Conservation (phyloP, 768 basidiomycete species). For the Leucogyrophana mollusca region DNA sequence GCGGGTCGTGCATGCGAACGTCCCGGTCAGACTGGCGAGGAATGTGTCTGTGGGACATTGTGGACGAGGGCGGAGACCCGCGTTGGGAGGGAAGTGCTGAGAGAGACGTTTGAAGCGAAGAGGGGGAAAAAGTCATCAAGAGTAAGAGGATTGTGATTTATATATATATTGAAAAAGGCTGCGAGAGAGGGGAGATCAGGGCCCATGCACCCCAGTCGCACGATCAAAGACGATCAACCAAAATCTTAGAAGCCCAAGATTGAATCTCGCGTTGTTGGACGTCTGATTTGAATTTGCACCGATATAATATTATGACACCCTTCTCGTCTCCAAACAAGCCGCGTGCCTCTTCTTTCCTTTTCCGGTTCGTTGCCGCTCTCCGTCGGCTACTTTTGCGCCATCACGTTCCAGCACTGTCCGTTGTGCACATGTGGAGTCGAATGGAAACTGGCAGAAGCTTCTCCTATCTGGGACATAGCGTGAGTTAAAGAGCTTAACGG, state of each 20-base stretch:
- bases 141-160: constrained; percentile 49
- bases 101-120: constrained; percentile 38
- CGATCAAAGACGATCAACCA: constrained; percentile 65
- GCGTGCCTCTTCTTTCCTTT: constrained; percentile 50
- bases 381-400: constrained; percentile 40
- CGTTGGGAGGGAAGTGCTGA: constrained; percentile 28
- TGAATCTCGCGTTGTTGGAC: constrained; percentile 41
- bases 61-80: constrained; percentile 20
- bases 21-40: constrained; percentile 62
- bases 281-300: constrained; percentile 37
- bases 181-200: constrained; percentile 43
- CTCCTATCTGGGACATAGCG: constrained; percentile 28
- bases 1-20: constrained; percentile 61
- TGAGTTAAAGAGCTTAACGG: constrained; percentile 45
- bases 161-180: constrained; percentile 43
- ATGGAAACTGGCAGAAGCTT: constrained; percentile 29
- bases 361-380: constrained; percentile 47
- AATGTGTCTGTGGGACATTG: constrained; percentile 62
- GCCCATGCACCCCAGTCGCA: constrained; percentile 49
- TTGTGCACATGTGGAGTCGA: constrained; percentile 31
- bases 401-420: constrained; percentile 38
- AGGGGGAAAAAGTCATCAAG: constrained; percentile 49
- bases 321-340: constrained; percentile 48
- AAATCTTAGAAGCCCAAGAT: constrained; percentile 32
- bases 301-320: constrained; percentile 34